Conservation (phyloP, 1,284 basidiomycete species). For the Phylloboletellus chloephorus region DNA sequence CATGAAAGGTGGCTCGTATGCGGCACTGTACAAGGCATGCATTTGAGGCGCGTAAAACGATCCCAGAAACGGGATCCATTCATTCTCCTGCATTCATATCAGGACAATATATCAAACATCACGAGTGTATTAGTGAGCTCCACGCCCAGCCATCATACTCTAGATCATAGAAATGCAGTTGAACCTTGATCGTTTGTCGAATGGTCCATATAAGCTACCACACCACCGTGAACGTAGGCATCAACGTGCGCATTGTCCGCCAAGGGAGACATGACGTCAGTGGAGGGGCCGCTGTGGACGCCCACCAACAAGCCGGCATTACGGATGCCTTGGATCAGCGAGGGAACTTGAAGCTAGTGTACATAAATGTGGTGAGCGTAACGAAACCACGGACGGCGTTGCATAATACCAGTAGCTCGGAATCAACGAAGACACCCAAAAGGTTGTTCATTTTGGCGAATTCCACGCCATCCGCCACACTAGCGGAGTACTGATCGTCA, state of each 20-base stretch:
- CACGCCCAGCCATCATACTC: conserved; percentile 21
- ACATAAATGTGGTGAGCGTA: conserved; percentile 15
- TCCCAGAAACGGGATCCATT: conserved; percentile 9
- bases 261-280: conserved; percentile 37
- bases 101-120: conserved; percentile 26
- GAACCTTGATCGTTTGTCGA: conserved; percentile 41
- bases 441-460: conserved; percentile 94
- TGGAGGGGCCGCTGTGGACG: conserved; percentile 58
- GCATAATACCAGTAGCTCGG: conserved; percentile 70
- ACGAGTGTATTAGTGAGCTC: conserved; percentile 17
- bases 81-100: conserved; percentile 21
- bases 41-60: conserved; percentile 35
- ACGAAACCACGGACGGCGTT: conserved; percentile 5
- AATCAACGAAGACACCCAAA: conserved; percentile 88
- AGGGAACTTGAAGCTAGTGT: conserved; percentile 66
- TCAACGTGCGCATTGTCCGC: conserved; percentile 55
- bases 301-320: conserved; percentile 86
- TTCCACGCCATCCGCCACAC: conserved; percentile 87
- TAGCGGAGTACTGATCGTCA: conserved; percentile 47
- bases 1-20: conserved; percentile 55
- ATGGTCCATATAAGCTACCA: conserved; percentile 61
- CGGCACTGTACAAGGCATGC: conserved; percentile 64
- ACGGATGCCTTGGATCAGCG: conserved; percentile 79
- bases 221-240: conserved; percentile 57
- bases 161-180: conserved; percentile 21